These are phyloP conservation scores for Beauveria bassiana DNA, from an alignment of 2,329 filamentous ascomycete genomes.

Conservation along the genomic window DNA sequence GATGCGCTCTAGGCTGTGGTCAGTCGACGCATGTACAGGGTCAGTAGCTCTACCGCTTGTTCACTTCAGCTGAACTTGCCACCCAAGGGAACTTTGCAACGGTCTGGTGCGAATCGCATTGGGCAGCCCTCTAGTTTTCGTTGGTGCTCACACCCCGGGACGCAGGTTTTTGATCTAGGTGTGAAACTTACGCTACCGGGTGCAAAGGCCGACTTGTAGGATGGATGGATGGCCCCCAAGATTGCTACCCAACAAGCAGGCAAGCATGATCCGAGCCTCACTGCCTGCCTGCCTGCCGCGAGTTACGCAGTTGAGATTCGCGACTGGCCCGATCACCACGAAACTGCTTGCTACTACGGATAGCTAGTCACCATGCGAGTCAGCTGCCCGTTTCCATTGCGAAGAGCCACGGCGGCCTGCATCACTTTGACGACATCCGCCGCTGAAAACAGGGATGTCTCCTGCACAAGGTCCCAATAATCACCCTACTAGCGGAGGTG, in stretches of 20 bases:
- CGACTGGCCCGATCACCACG: neutral
- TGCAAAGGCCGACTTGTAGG: neutral
- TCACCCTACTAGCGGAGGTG: constrained; percentile 7
- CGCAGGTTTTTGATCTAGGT: neutral
- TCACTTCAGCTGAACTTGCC: constrained; percentile 10
- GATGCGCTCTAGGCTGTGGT: neutral
- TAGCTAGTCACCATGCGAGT: neutral
- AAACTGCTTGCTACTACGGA: neutral
- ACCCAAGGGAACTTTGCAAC: constrained; percentile 5
- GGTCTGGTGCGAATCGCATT: neutral
- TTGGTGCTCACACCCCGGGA: neutral
- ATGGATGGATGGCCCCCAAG: neutral
- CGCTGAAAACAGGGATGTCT: constrained; percentile 13
- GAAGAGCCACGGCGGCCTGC: neutral
- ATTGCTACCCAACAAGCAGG: constrained; percentile 4
- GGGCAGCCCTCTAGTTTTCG: neutral
- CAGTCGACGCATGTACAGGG: neutral
- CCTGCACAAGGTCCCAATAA: constrained; percentile 2
- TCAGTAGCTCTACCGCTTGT: constrained; percentile 6
- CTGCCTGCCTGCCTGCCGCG: neutral
- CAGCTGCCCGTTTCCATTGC: constrained; percentile 1
- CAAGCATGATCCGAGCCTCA: neutral
- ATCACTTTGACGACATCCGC: neutral
- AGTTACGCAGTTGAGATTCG: neutral
- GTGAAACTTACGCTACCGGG: neutral